These are phyloP conservation scores for Aspergillus oerlinghausenensis DNA, from an alignment of 2,329 filamentous ascomycete species.

Conservation along the genomic window DNA sequence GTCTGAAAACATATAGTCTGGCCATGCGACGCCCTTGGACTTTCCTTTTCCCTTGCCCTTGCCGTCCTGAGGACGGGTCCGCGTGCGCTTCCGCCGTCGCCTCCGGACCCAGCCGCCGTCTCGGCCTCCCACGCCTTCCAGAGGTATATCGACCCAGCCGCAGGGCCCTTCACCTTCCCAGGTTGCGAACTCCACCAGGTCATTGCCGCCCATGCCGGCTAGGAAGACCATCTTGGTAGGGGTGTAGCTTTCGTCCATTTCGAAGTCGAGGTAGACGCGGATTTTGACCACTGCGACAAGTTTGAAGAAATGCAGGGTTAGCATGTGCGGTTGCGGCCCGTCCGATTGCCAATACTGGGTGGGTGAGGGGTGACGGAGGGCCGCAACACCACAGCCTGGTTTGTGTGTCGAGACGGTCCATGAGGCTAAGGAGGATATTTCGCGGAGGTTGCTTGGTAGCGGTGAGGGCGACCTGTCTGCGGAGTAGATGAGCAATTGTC, in stretches of 20 bases:
- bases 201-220: constrained; percentile 86
- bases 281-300: constrained; percentile 48
- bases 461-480: constrained; percentile 34
- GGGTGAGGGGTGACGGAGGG: constrained; percentile 55
- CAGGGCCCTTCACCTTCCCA: constrained; percentile 73
- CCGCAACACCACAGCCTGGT: constrained; percentile 57
- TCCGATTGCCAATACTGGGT: constrained; percentile 62
- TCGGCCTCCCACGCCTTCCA: constrained; percentile 56
- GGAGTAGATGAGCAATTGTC: neutral
- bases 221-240: constrained; percentile 87
- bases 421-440: constrained; percentile 62
- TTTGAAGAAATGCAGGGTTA: constrained; percentile 61
- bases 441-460: constrained; percentile 47
- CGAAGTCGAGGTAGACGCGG: constrained; percentile 71
- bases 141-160: constrained; percentile 86
- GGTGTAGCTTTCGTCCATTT: constrained; percentile 91
- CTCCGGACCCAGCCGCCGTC: constrained; percentile 28
- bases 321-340: constrained; percentile 59
- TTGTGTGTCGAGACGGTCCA: constrained; percentile 62
- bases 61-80: constrained; percentile 2
- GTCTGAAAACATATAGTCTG: constrained; percentile 12
- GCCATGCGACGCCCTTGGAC: constrained; percentile 2
- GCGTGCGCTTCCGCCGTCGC: constrained; percentile 16
- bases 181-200: constrained; percentile 79
- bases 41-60: constrained; percentile 18